Conservation (phyloP, 371 early-diverging fungal species). For the Apophysomyces trapeziformis region DNA sequence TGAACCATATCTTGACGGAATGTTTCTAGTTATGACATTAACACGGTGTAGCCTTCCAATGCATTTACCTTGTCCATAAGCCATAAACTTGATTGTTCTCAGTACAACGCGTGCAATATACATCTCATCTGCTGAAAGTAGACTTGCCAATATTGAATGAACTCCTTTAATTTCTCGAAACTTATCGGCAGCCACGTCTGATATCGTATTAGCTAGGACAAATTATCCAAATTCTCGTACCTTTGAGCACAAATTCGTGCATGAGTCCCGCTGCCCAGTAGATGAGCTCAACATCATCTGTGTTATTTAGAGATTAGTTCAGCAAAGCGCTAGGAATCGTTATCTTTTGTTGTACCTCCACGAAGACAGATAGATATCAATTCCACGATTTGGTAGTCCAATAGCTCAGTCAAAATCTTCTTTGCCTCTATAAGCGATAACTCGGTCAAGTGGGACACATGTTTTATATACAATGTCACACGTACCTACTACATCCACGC, state of each 20-base stretch:
- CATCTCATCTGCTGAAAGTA: constrained; percentile 65
- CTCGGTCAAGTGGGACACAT: neutral
- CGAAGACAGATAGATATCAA: constrained; percentile 71
- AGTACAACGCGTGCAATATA: constrained; percentile 75
- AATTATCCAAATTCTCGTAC: constrained; percentile 20
- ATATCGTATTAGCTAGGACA: neutral
- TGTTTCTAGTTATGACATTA: constrained; percentile 20
- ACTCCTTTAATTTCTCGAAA: constrained; percentile 69
- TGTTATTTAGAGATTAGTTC: neutral
- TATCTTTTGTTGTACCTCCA: constrained; percentile 48
- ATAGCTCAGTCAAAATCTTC: constrained; percentile 54
- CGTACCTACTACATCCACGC: constrained; percentile 54
- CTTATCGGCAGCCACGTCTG: constrained; percentile 58
- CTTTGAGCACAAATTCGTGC: constrained; percentile 81
- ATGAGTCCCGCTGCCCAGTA: constrained; percentile 82
- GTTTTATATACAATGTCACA: neutral
- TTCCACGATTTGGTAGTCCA: constrained; percentile 69
- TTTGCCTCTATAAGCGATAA: constrained; percentile 38
- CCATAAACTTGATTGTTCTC: constrained; percentile 75
- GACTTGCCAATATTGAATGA: constrained; percentile 57
- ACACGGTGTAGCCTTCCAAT: neutral
- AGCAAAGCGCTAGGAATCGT: neutral
- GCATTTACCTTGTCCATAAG: constrained; percentile 58
- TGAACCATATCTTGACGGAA: constrained; percentile 60
- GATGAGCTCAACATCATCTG: constrained; percentile 81